phyloP scores from a whole-genome alignment of 2,329 filamentous ascomycete genomes.

The Zalaria sp. region DNA sequence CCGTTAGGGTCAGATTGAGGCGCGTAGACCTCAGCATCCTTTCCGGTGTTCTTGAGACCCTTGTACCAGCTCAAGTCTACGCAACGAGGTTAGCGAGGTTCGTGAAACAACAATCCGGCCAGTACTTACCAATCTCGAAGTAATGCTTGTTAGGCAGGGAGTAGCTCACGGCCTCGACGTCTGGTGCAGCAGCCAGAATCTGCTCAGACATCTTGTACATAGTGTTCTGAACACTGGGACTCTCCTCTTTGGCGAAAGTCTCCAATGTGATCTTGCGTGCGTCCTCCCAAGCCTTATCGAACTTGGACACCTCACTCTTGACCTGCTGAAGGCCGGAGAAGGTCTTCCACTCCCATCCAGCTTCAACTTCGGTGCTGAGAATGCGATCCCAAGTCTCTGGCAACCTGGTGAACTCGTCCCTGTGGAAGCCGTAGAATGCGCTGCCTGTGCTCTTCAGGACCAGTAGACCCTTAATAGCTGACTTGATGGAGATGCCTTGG shows the following conservation, averaged over 20 bases:
- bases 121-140: conserved; percentile 72
- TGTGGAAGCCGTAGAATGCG: conserved; percentile 86
- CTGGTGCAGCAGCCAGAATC: conserved; percentile 63
- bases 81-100: conserved; percentile 3
- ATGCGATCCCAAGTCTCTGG: conserved; percentile 90
- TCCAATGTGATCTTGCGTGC: conserved; percentile 80
- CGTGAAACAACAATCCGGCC: background rate
- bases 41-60: conserved; percentile 83
- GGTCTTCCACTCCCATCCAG: conserved; percentile 69
- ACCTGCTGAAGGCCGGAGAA: conserved; percentile 57
- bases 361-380: conserved; percentile 83
- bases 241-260: conserved; percentile 80
- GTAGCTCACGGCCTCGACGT: conserved; percentile 63
- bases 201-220: conserved; percentile 98
- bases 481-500: conserved; percentile 60
- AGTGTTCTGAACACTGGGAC: conserved; percentile 85
- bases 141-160: conserved; percentile 96
- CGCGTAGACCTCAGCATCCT: conserved; percentile 88
- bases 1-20: conserved; percentile 90
- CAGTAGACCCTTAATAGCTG: conserved; percentile 65
- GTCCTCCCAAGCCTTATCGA: conserved; percentile 64
- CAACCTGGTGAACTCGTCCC: conserved; percentile 86
- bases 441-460: conserved; percentile 96
- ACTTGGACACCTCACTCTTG: conserved; percentile 46
- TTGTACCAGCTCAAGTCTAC: conserved; percentile 97